A percentile compares a stretch with the other conserved stretches of the same genome.
These are phyloP conservation scores for Stipa capillata DNA, from an alignment of 176 grass and related monocot species.

Conservation along the genomic window DNA sequence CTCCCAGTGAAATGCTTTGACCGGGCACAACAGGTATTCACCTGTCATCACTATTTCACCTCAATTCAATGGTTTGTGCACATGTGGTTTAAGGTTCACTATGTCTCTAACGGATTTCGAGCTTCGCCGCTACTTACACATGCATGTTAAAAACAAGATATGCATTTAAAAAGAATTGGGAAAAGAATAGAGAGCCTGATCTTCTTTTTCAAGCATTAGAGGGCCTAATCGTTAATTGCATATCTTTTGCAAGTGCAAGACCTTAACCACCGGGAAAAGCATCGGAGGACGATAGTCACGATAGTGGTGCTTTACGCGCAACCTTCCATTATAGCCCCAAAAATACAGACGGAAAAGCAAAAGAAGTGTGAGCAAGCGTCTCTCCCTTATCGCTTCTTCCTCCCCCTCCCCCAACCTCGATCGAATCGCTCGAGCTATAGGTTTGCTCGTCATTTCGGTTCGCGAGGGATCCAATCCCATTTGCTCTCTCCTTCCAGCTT, in stretches of 20 bases:
- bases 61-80: neutral
- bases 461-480: neutral
- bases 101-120: no score
- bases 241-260: no score
- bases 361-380: constrained; percentile 26
- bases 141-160: neutral
- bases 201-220: no score
- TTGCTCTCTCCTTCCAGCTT: neutral
- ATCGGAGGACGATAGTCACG: neutral
- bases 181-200: no score
- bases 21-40: no score
- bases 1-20: no score
- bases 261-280: constrained; percentile 9
- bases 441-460: neutral
- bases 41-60: neutral
- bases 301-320: constrained; percentile 33
- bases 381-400: neutral
- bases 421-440: constrained; percentile 38
- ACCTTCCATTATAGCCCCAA: constrained; percentile 41
- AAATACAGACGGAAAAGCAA: constrained; percentile 41
- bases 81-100: neutral
- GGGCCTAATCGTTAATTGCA: neutral
- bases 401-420: neutral
- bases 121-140: neutral
- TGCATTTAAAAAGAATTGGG: neutral